A percentile compares a stretch with the other conserved stretches of the same genome.
phyloP scores from a whole-genome alignment of 352 stramenopile genomes.

The Blastocystis sp. region DNA sequence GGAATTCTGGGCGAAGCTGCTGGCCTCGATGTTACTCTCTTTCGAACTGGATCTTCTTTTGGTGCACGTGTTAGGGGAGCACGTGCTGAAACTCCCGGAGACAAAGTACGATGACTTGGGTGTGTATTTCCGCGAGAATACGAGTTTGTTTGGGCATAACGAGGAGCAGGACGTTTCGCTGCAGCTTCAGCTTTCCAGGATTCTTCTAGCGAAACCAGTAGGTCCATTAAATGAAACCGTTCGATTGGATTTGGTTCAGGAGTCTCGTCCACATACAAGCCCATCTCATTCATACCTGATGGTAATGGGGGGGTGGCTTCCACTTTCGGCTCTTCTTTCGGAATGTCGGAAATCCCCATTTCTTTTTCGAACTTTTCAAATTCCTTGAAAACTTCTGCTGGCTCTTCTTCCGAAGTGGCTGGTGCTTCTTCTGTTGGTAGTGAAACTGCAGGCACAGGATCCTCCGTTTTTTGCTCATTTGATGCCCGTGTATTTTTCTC shows the following conservation, averaged over 20 bases:
- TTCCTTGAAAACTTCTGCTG: background rate
- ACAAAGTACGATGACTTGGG: background rate
- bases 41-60: background rate
- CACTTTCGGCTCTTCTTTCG: background rate
- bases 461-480: background rate
- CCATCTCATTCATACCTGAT: background rate
- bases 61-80: background rate
- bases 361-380: slow-evolving; percentile 2
- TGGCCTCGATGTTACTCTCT: background rate
- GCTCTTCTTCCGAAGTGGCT: background rate
- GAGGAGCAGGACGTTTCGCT: background rate
- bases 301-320: background rate
- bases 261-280: background rate
- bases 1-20: background rate
- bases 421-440: background rate
- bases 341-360: background rate
- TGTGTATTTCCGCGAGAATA: background rate
- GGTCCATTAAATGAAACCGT: slow-evolving; percentile 1
- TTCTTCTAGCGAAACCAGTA: slow-evolving; percentile 19
- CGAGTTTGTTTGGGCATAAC: background rate
- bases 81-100: background rate
- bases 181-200: background rate
- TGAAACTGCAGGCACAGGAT: background rate
- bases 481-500: background rate
- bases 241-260: background rate